Evolutionary conservation across 495 filamentous ascomycete genomes (phyloP).

Genomic region (Staphylotrichum tortipilum): DNA sequence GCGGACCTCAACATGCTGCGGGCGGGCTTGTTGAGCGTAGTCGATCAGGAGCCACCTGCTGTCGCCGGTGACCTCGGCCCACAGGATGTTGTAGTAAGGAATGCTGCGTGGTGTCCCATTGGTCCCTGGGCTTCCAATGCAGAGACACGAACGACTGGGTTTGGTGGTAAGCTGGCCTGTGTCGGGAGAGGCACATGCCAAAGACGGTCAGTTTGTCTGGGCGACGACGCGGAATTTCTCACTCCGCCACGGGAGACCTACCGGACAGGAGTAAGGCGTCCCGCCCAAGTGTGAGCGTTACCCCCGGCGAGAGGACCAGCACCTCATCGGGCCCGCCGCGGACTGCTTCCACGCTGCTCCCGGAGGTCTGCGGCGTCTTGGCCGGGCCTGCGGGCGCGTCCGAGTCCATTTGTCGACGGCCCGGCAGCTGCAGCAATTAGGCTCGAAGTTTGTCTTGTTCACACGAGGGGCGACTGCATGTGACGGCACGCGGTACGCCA

Average conservation of each 20-base stretch:
- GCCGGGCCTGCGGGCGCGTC: conserved; percentile 2
- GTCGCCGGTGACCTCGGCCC: conserved; percentile 52
- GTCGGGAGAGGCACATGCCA: background rate
- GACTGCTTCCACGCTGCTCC: background rate
- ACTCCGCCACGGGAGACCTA: background rate
- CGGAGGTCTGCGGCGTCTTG: background rate
- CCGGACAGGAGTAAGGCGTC: conserved; percentile 18
- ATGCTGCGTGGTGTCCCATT: conserved; percentile 34
- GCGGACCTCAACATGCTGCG: conserved; percentile 18
- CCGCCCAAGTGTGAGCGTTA: conserved; percentile 17
- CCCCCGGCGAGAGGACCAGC: conserved; percentile 19
- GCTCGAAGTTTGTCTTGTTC: background rate
- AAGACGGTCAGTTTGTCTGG: background rate
- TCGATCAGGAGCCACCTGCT: conserved; percentile 60
- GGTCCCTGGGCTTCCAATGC: conserved; percentile 9
- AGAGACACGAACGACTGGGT: conserved; percentile 14
- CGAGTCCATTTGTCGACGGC: conserved; percentile 4
- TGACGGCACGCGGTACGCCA: background rate
- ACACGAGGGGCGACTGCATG: background rate
- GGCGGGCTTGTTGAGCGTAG: conserved; percentile 47
- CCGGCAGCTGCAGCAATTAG: background rate
- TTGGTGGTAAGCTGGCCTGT: conserved; percentile 15
- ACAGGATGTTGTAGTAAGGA: conserved; percentile 77
- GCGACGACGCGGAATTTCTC: background rate
- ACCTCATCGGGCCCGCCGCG: conserved; percentile 1